Evolutionary conservation across 129 eudicot species (phyloP).

Genomic region (Logfia minima): DNA sequence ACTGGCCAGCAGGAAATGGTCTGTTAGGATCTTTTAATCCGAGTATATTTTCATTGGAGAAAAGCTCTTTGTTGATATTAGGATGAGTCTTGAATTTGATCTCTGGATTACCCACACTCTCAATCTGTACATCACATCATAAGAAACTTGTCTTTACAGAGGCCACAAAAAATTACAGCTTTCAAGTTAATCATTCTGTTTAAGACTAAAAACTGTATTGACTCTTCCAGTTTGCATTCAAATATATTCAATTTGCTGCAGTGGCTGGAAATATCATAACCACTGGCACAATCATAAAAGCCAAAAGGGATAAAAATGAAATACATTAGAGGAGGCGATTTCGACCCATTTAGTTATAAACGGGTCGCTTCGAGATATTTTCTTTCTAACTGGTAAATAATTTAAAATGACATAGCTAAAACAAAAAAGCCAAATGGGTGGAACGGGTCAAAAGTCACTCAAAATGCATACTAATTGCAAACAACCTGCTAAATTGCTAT

Average conservation of each 20-base stretch:
- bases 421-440: too few species aligned
- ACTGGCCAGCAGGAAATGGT: constrained; percentile 82
- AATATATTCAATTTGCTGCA: background rate
- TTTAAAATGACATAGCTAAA: too few species aligned
- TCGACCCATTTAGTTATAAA: too few species aligned
- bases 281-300: constrained; percentile 9
- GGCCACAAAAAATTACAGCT: constrained; percentile 19
- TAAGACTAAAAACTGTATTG: background rate
- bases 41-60: constrained; percentile 69
- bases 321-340: background rate
- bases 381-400: too few species aligned
- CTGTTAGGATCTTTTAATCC: constrained; percentile 92
- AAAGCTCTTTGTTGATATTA: constrained; percentile 84
- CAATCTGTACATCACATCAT: constrained; percentile 51
- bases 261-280: background rate
- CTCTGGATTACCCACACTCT: constrained; percentile 68
- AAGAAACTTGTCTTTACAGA: constrained; percentile 18
- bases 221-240: background rate
- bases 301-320: background rate
- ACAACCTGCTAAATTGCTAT: too few species aligned
- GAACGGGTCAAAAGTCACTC: too few species aligned
- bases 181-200: constrained; percentile 13
- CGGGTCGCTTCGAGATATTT: too few species aligned
- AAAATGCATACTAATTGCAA: too few species aligned
- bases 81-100: constrained; percentile 88